Evolutionary conservation across 1,284 basidiomycete genomes (phyloP).

Genomic region (Ustilago lituana): DNA sequence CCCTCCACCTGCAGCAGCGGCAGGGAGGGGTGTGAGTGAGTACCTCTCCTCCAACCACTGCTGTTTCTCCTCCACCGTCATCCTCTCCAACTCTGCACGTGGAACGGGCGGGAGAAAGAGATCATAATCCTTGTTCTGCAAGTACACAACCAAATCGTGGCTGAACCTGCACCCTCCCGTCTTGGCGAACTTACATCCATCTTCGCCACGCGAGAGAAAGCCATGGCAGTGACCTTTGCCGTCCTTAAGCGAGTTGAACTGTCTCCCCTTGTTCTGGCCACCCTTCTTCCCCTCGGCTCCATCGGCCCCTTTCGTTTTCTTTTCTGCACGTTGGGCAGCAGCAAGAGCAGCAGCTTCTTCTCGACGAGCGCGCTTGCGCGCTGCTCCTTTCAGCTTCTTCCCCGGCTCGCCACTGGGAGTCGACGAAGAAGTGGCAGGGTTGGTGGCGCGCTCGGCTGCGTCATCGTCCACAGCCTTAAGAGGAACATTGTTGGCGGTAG

Average conservation of each 20-base stretch:
- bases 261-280: constrained; percentile 53
- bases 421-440: constrained; percentile 10
- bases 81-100: constrained; percentile 6
- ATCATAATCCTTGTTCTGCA: constrained; percentile 79
- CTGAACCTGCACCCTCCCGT: constrained; percentile 75
- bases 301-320: constrained; percentile 22
- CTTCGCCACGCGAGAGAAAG: constrained; percentile 28
- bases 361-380: constrained; percentile 33
- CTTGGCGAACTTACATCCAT: constrained; percentile 34
- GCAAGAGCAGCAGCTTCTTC: constrained; percentile 39
- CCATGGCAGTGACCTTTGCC: constrained; percentile 27
- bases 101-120: constrained; percentile 69
- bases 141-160: constrained; percentile 81
- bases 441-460: constrained; percentile 28
- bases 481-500: background rate
- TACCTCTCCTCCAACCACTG: constrained; percentile 48
- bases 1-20: background rate
- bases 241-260: constrained; percentile 36
- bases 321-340: constrained; percentile 21
- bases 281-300: constrained; percentile 13
- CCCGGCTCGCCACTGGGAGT: constrained; percentile 2
- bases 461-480: constrained; percentile 27
- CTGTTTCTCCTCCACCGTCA: constrained; percentile 13
- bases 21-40: constrained; percentile 16
- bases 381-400: constrained; percentile 50